Evolutionary conservation across 2,329 filamentous ascomycete genomes (phyloP).

Genomic region (Colletotrichum sansevieriae): DNA sequence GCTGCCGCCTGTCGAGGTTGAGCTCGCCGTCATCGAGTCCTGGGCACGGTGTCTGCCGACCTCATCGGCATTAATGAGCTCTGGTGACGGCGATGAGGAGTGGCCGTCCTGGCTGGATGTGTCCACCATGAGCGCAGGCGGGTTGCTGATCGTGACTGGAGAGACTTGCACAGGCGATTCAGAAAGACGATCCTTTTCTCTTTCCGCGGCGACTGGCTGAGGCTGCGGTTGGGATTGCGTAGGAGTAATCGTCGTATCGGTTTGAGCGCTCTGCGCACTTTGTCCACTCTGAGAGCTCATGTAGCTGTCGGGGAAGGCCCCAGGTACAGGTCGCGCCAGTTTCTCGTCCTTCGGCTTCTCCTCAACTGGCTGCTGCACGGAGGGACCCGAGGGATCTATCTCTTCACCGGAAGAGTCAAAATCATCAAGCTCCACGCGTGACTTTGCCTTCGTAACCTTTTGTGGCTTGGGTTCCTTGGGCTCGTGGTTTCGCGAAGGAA

Average conservation of each 20-base stretch:
- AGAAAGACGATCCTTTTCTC: slow-evolving; percentile 62
- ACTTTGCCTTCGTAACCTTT: slow-evolving; percentile 67
- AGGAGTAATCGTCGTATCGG: slow-evolving; percentile 50
- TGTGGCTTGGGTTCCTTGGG: slow-evolving; percentile 56
- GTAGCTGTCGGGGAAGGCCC: slow-evolving; percentile 59
- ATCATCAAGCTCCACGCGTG: slow-evolving; percentile 77
- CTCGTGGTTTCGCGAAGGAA: slow-evolving; percentile 58
- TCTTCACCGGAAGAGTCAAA: slow-evolving; percentile 71
- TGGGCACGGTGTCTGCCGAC: slow-evolving; percentile 55
- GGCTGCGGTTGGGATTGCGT: slow-evolving; percentile 35
- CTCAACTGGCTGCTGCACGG: slow-evolving; percentile 47
- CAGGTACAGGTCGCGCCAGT: slow-evolving; percentile 52
- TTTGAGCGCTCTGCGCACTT: slow-evolving; percentile 37
- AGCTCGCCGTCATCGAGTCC: slow-evolving; percentile 63
- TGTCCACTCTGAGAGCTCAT: slow-evolving; percentile 48
- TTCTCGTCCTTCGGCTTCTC: slow-evolving; percentile 42
- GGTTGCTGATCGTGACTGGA: slow-evolving; percentile 65
- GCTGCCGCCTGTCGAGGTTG: slow-evolving; percentile 60
- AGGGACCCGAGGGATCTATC: slow-evolving; percentile 47
- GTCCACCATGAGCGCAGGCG: slow-evolving; percentile 77
- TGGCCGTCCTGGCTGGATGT: slow-evolving; percentile 77
- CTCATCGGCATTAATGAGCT: slow-evolving; percentile 64
- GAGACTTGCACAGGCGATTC: slow-evolving; percentile 79
- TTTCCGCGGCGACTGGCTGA: slow-evolving; percentile 16
- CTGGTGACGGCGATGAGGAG: slow-evolving; percentile 75